Evolutionary conservation across 2,329 filamentous ascomycete genomes (phyloP).

Genomic region (Nemania sp.): DNA sequence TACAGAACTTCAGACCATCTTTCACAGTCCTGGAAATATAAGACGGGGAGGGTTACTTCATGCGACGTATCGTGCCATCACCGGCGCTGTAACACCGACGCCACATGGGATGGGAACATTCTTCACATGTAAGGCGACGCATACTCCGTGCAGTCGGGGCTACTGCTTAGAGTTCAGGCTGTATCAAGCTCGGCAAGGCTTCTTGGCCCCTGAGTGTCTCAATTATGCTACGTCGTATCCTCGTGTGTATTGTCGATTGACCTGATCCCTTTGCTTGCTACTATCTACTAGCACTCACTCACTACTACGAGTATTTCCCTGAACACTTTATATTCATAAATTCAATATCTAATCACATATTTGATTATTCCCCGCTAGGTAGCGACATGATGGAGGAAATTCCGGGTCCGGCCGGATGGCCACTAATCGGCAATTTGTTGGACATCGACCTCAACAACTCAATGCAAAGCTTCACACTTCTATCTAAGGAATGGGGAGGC

Average conservation of each 20-base stretch:
- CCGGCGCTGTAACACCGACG: not conserved
- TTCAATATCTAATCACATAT: no score
- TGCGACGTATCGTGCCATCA: not conserved
- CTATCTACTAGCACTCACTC: not conserved
- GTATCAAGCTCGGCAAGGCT: slow-evolving; percentile 5
- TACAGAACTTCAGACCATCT: not conserved
- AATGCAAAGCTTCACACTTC: slow-evolving; percentile 22
- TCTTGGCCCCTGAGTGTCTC: not conserved
- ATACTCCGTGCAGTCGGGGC: not conserved
- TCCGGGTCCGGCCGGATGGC: slow-evolving; percentile 27
- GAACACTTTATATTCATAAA: no score
- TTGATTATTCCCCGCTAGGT: not conserved
- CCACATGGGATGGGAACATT: not conserved
- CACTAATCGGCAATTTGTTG: slow-evolving; percentile 30
- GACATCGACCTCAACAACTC: slow-evolving; percentile 29
- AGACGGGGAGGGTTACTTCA: not conserved
- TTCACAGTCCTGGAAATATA: not conserved
- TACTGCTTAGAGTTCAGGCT: slow-evolving; percentile 10
- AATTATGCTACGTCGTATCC: not conserved
- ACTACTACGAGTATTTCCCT: no score
- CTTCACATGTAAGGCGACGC: not conserved
- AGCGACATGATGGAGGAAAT: slow-evolving; percentile 15
- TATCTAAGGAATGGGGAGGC: slow-evolving; percentile 21
- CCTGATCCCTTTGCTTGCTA: no score
- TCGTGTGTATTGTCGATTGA: not conserved